Conservation (phyloP, 139 green algal genomes). For the Edaphochlamys debaryana region DNA sequence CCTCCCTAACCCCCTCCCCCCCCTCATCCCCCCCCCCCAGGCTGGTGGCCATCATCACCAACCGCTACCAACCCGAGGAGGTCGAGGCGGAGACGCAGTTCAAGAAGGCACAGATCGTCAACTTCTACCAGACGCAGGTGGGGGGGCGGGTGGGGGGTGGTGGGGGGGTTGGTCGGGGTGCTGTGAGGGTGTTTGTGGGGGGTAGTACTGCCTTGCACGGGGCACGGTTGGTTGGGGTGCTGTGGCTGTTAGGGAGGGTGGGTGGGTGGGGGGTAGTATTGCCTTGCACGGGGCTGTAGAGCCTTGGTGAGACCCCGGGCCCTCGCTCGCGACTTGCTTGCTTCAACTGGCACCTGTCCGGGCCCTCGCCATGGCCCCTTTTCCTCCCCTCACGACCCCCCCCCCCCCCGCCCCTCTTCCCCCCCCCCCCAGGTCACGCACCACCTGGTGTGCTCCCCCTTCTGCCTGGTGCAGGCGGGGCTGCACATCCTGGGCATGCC, state of each 20-base stretch:
- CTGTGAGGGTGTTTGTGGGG: too few species aligned
- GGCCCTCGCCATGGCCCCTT: too few species aligned
- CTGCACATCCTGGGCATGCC: not conserved
- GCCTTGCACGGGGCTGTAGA: too few species aligned
- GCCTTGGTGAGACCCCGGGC: too few species aligned
- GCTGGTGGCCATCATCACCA: slow-evolving; percentile 60
- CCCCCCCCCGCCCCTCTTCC: not conserved
- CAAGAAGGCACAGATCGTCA: slow-evolving; percentile 41
- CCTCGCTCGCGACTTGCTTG: too few species aligned
- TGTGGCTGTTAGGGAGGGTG: too few species aligned
- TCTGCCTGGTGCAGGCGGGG: slow-evolving; percentile 20
- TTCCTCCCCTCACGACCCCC: not conserved
- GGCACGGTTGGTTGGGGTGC: too few species aligned
- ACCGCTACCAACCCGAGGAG: slow-evolving; percentile 50
- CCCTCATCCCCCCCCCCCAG: not conserved
- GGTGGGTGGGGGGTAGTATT: too few species aligned
- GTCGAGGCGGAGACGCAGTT: slow-evolving; percentile 45
- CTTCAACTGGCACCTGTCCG: too few species aligned
- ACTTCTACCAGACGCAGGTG: slow-evolving; percentile 40
- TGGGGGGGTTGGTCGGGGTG: too few species aligned
- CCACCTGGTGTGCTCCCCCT: slow-evolving; percentile 49
- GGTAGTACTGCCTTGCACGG: too few species aligned
- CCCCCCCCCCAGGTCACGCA: slow-evolving; percentile 27
- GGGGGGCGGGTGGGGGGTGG: not conserved
- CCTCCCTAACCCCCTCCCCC: not conserved